Evolutionary conservation across 768 basidiomycete species (phyloP).

Genomic region (Naganishia randhawae): DNA sequence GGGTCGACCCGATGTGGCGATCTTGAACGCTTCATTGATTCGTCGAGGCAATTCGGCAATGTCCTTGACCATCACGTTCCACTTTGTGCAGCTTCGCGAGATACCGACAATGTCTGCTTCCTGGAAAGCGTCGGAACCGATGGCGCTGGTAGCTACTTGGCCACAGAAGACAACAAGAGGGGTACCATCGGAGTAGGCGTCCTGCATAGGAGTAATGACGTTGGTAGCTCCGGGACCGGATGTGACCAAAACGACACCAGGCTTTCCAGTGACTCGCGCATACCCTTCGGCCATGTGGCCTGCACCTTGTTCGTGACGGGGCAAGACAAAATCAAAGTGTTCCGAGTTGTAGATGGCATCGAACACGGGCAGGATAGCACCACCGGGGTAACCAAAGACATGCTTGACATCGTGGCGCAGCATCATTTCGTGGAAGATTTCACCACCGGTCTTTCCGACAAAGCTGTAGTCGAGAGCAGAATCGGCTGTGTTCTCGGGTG

Average conservation of each 20-base stretch:
- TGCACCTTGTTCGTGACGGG: slow-evolving; percentile 95
- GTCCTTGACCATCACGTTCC: slow-evolving; percentile 99
- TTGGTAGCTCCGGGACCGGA: slow-evolving; percentile 98
- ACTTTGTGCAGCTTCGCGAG: slow-evolving; percentile 94
- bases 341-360: slow-evolving; percentile 96
- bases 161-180: slow-evolving; percentile 93
- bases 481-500: slow-evolving; percentile 33
- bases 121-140: slow-evolving; percentile 98
- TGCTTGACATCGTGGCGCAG: slow-evolving; percentile 92
- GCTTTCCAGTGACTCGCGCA: slow-evolving; percentile 92
- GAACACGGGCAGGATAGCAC: slow-evolving; percentile 98
- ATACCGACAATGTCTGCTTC: slow-evolving; percentile 97
- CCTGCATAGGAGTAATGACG: slow-evolving; percentile 96
- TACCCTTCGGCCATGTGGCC: slow-evolving; percentile 99
- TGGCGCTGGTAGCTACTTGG: slow-evolving; percentile 97
- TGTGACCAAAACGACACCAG: slow-evolving; percentile 95
- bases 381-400: slow-evolving; percentile 92
- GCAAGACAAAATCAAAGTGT: slow-evolving; percentile 91
- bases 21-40: slow-evolving; percentile 99
- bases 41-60: slow-evolving; percentile 87
- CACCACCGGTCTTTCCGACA: slow-evolving; percentile 87
- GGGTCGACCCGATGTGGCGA: slow-evolving; percentile 92
- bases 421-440: slow-evolving; percentile 99
- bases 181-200: slow-evolving; percentile 88
- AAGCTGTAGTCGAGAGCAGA: slow-evolving; percentile 66